Base-by-base conservation (phyloP, 192 early-diverging fungal species). In the Gryganskiella cystojenkinii region DNA sequence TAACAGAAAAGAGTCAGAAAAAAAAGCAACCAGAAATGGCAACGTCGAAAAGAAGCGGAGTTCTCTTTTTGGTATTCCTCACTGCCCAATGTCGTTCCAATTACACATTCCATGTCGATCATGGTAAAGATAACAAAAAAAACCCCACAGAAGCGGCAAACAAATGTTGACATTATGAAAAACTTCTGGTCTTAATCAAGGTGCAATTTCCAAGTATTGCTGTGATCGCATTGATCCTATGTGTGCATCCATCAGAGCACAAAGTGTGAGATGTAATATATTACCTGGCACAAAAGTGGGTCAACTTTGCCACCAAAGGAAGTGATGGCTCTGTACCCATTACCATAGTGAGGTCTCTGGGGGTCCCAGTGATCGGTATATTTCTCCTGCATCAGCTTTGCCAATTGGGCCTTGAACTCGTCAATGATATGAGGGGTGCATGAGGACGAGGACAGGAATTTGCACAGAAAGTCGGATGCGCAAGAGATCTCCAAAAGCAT, bases 291-390 rank as follows among this genome's bases (percentile, higher is more conserved):
- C 68, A 95, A 61, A 19, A 85, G 60, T 14, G 83, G 64, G 79
- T 95, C 93, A 15, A 92, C 79, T 31, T 82, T 66, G 15, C 86
- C 86, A 34, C 84, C 85, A 75, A 89, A 92, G 64, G 89, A 90
- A 34, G 89, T 87, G 54, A 95, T 83, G n/a, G 92, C 88, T 75
- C 93, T 83, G 80, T 90, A 95, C 5, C 82, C 93, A 71, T 92
- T 93, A 42, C 93, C 93, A 20, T 67, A 70, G 31, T 69, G 73
- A 14, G 93, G 90, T 42, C 82, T 79, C 51, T 88, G 80, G 10
- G 85, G 50, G 57, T 94, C 84, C 93, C 93, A 94, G 64, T 94
- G 93, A 49, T 87, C 84, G 43, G 63, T 58, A 61, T 89, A 94
- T 47, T 86, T 88, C 24, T 78, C 73, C 1, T 71, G 43, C 67